Evolutionary conservation across 1,284 basidiomycete species (phyloP), one percentile per base, ranked within the genome.

Genomic region (Apiotrichum gracile): DNA sequence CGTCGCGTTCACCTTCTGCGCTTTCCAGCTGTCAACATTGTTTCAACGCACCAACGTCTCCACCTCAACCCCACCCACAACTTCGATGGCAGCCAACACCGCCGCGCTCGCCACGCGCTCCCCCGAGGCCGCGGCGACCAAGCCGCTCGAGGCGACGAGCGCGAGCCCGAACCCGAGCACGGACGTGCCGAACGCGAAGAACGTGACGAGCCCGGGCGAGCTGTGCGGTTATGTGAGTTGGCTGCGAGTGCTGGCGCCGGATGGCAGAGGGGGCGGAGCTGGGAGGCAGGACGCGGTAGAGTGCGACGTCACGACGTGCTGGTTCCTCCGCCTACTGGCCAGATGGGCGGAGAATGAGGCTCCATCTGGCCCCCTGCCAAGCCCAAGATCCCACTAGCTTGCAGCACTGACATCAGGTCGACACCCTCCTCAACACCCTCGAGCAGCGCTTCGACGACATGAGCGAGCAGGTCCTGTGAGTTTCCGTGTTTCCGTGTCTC

Each of bases 401-500:
- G n/a, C n/a, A n/a, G 27, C 2, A 38, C 35, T 51, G 44, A 47
- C 19, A n/a, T 4, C 17, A 76, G 74, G 70, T 76, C 19, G 74
- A 74, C 54, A 70, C 67, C 19, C 55, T 74, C 24, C 55, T 76
- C 29, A 63, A 64, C 17, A 64, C 68, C 48, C 58, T 76, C 19
- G 72, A 76, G 61, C 62, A 56, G 43, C 60, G 67, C 14, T 74
- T 76, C 31, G 72, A 73, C 50, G 67, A 72, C 47, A 74, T 73
- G 72, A 73, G 69, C 47, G 69, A 71, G 42, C 68, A 74, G 43
- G 63, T 76, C 25, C 51, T 74, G 73, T 73, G 51, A 64, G 73
- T 70, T 14, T 33, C 17, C 7, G 29, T 10, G 3, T 29, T 29
- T 6, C n/a, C n/a, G 16, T 4, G 2, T 14, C 22, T 12, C 5